These are phyloP conservation scores for Hygrophoropsis aurantiaca DNA, from an alignment of 768 basidiomycete species.

Conservation along the genomic window DNA sequence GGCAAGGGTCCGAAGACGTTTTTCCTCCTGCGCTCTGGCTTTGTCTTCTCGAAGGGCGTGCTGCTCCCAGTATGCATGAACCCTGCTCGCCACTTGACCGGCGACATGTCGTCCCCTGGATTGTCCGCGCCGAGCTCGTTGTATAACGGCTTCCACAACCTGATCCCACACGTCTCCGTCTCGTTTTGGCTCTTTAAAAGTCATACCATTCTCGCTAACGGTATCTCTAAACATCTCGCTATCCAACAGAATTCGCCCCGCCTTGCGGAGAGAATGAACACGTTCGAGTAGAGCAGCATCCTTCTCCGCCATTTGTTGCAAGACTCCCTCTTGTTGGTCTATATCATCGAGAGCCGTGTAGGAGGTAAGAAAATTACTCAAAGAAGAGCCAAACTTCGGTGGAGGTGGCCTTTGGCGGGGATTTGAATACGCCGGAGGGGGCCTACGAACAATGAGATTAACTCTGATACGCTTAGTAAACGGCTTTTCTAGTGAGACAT, in stretches of 20 bases:
- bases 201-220: background rate
- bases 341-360: conserved; percentile 56
- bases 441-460: conserved; percentile 63
- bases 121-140: conserved; percentile 18
- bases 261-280: conserved; percentile 41
- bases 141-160: conserved; percentile 48
- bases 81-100: conserved; percentile 57
- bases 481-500: conserved; percentile 12
- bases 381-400: conserved; percentile 50
- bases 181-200: conserved; percentile 22
- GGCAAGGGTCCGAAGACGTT: conserved; percentile 61
- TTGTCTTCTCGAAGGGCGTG: conserved; percentile 62
- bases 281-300: conserved; percentile 46
- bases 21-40: conserved; percentile 61
- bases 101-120: conserved; percentile 43
- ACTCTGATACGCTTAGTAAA: conserved; percentile 60
- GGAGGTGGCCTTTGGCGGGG: conserved; percentile 65
- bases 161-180: conserved; percentile 56
- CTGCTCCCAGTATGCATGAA: conserved; percentile 76
- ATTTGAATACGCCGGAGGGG: conserved; percentile 59
- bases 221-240: conserved; percentile 23
- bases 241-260: conserved; percentile 47
- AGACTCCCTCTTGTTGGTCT: conserved; percentile 40
- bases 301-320: conserved; percentile 37
- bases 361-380: conserved; percentile 59